phyloP scores from a whole-genome alignment of 2,329 filamentous ascomycete genomes.

The Blastomyces silverae region DNA sequence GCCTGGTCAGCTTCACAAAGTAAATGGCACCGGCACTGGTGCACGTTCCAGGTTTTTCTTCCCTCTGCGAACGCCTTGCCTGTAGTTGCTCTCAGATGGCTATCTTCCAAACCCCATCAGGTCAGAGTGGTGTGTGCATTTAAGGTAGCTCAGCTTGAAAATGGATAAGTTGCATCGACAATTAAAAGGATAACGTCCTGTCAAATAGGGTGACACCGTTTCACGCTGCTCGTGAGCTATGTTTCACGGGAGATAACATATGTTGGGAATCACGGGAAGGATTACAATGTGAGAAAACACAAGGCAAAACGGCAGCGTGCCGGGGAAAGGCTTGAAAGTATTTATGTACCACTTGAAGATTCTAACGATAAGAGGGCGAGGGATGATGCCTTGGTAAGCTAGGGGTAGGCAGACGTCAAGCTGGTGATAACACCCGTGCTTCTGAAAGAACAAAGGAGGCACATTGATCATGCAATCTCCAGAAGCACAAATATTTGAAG shows the following conservation, averaged over 20 bases:
- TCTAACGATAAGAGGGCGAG: neutral
- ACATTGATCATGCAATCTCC: neutral
- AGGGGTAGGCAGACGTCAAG: neutral
- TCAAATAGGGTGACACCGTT: neutral
- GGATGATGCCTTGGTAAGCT: neutral
- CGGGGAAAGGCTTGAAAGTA: neutral
- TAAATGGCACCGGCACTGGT: neutral
- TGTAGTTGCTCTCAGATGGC: neutral
- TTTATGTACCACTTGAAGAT: neutral
- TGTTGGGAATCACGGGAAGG: neutral
- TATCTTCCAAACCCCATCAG: neutral
- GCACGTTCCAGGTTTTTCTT: neutral
- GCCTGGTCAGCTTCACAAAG: neutral
- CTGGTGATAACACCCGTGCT: neutral
- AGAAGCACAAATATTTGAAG: neutral
- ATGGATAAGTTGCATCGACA: neutral
- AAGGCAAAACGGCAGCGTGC: neutral
- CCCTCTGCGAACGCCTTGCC: neutral
- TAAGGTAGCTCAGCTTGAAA: neutral
- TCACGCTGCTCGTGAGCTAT: neutral
- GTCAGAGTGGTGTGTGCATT: neutral
- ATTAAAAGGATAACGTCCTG: neutral
- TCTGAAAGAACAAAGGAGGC: neutral
- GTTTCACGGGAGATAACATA: constrained; percentile 3
- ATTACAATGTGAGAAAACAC: neutral